Evolutionary conservation across 2,329 filamentous ascomycete genomes (phyloP), one percentile per base, ranked within the genome.

Genomic region (Microsporum audouinii): DNA sequence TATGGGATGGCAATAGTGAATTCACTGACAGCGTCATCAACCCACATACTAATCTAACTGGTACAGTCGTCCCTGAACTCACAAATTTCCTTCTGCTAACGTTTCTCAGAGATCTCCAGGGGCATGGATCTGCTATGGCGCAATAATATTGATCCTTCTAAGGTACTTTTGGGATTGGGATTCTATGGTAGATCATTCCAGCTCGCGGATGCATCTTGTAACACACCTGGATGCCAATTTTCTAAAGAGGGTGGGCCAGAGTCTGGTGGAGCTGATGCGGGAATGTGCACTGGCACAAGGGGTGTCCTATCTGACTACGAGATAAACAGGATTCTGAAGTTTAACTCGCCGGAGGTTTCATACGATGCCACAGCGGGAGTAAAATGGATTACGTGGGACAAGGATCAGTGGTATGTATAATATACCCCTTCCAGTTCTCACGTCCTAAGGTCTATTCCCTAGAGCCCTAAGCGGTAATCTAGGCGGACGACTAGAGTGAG

Each of bases 131-230:
- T 75, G 0, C 61, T 81, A 0, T 80, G 76, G 76, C 76, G 71
- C 58, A 73, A 71, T 36, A 69, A 70, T 0, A 58, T 81, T 0
- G 63, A 75, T 47, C 71, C 75, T 0, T 51, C 57, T 2, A 78
- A 80, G 63, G 66, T 81, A 38, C 77, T 78, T 60, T 66, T 82
- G 0, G 79, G 79, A 0, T 60, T 79, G 0, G 76, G 77, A 1
- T 72, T 70, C 43, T 81, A 81, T 57, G 77, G 76, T 0, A 71
- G 78, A 2, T 72, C 74, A 0, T 80, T 76, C 55, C 80, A 75
- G 3, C 36, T 67, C 1, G n/a, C 47, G 34, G 45, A 65, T 58
- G 49, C 69, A 0, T 31, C 12, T 47, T 65, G 67, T 47, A 14
- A n/a, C n/a, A 27, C 31, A 8, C 70, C 67, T 10, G 61, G 68